phyloP scores from a whole-genome alignment of 1,139 yeast species.

The Insectozyma bohioensis region DNA sequence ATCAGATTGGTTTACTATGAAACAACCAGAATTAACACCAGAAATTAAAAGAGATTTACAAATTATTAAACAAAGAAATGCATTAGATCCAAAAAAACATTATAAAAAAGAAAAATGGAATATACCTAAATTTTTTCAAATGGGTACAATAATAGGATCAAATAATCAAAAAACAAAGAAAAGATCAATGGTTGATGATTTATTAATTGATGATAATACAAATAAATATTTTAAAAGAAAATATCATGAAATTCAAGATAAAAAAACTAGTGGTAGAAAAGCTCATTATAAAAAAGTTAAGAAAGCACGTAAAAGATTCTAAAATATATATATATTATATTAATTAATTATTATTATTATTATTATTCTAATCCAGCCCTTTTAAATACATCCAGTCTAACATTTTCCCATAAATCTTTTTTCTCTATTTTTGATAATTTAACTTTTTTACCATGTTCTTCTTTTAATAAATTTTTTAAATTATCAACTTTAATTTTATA shows the following conservation, averaged over 20 bases:
- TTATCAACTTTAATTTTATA: slow-evolving; percentile 41
- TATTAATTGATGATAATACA: slow-evolving; percentile 70
- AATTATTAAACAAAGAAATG: slow-evolving; percentile 81
- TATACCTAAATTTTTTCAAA: slow-evolving; percentile 78
- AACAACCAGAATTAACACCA: slow-evolving; percentile 75
- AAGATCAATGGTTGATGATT: slow-evolving; percentile 73
- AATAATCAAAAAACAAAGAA: slow-evolving; percentile 68
- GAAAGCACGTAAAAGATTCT: slow-evolving; percentile 58
- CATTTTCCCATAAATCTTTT: slow-evolving; percentile 49
- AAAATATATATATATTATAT: slow-evolving; percentile 8
- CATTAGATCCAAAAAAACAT: slow-evolving; percentile 92
- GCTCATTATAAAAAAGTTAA: slow-evolving; percentile 65
- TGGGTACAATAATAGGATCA: slow-evolving; percentile 86
- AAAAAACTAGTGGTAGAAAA: slow-evolving; percentile 75
- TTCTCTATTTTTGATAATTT: slow-evolving; percentile 44
- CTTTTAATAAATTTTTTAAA: slow-evolving; percentile 27
- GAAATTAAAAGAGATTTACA: slow-evolving; percentile 73
- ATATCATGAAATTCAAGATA: slow-evolving; percentile 73
- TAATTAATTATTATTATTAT: not conserved
- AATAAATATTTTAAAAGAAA: slow-evolving; percentile 81
- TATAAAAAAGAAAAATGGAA: slow-evolving; percentile 86
- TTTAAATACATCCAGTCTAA: slow-evolving; percentile 47
- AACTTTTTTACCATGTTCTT: slow-evolving; percentile 22
- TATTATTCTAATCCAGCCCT: slow-evolving; percentile 45
- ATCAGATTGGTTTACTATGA: slow-evolving; percentile 81